Base-by-base conservation (phyloP, 768 basidiomycete genomes). In the Pilatotrama ljubarskyi region DNA sequence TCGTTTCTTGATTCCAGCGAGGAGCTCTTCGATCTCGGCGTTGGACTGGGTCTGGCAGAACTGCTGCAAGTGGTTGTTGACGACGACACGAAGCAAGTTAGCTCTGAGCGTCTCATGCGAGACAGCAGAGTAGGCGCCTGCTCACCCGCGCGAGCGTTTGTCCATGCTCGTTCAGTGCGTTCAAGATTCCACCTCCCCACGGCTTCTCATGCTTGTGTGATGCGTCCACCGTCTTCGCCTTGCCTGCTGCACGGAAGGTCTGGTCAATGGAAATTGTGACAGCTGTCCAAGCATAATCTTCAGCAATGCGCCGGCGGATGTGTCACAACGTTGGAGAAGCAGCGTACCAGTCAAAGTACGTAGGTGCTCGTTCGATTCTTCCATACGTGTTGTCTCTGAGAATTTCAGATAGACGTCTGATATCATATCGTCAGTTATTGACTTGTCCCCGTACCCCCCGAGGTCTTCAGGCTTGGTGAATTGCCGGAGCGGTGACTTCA, bases 341-440 rank as follows among this genome's bases (percentile, higher is more conserved):
- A 40, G 41, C 68, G 65, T 6, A 54, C 43, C 29, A 5, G 20
- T 35, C 13, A 25, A 9, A 17, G 29, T 20, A 7, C 26, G 26
- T 17, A 49, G 2, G 35, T 18, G 15, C 26, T 49, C 61, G 4
- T 37, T 38, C 11, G 69, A 68, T 42, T 69, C 68, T 2, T 15
- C 22, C 20, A 42, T n/a, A 1, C 67, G 63, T 8, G 67, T 65
- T 11, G 37, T 26, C 36, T 53, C 32, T 18, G 41, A 26, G 54
- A 71, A 70, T 9, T 64, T 51, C 22, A 49, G 37, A 49, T 61
- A 69, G 3, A 68, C 32, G 1, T 70, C 66, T 0, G 64, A 56
- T 11, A 72, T 63, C 11, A 69, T 17, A 24, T 72, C 68, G 36
- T 65, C 56, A 0, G 64, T 59, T 42, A 69, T 64, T 1, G 51